Evolutionary conservation across 2,329 filamentous ascomycete genomes (phyloP).

Genomic region (Fusarium burgessii): DNA sequence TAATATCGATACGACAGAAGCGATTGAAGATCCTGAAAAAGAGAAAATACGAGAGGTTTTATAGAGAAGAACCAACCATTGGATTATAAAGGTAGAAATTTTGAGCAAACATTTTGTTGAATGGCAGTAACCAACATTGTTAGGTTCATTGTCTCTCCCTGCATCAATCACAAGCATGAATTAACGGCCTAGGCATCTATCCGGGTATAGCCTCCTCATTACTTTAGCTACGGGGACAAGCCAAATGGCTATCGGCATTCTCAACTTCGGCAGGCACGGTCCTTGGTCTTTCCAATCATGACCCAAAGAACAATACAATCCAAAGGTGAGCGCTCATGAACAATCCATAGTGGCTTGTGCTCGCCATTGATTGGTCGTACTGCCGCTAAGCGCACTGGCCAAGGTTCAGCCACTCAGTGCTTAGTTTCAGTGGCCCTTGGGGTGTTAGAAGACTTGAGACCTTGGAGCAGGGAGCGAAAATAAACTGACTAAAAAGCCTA

Average conservation of each 20-base stretch:
- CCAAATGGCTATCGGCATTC: conserved; percentile 10
- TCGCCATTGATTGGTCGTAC: conserved; percentile 36
- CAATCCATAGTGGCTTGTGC: conserved; percentile 24
- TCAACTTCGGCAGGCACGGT: conserved; percentile 21
- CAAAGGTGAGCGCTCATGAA: not conserved
- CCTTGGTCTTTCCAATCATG: conserved; percentile 24
- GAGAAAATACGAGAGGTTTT: not conserved
- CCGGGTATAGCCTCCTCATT: conserved; percentile 5
- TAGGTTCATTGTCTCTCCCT: not conserved
- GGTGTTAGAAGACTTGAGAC: too few species aligned
- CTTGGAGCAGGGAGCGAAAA: too few species aligned
- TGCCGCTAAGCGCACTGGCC: conserved; percentile 37
- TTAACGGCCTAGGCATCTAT: not conserved
- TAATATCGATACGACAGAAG: not conserved
- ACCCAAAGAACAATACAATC: conserved; percentile 39
- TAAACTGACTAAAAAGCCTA: too few species aligned
- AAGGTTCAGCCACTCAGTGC: conserved; percentile 22
- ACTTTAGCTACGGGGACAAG: conserved; percentile 1
- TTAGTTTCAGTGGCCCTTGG: not conserved
- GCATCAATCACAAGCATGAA: conserved; percentile 1
- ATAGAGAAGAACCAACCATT: not conserved
- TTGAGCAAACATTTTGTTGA: not conserved
- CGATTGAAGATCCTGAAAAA: not conserved
- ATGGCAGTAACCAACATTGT: not conserved
- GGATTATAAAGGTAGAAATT: not conserved